phyloP scores from a whole-genome alignment of 352 stramenopile species.

The Globisporangium heterothallicum region DNA sequence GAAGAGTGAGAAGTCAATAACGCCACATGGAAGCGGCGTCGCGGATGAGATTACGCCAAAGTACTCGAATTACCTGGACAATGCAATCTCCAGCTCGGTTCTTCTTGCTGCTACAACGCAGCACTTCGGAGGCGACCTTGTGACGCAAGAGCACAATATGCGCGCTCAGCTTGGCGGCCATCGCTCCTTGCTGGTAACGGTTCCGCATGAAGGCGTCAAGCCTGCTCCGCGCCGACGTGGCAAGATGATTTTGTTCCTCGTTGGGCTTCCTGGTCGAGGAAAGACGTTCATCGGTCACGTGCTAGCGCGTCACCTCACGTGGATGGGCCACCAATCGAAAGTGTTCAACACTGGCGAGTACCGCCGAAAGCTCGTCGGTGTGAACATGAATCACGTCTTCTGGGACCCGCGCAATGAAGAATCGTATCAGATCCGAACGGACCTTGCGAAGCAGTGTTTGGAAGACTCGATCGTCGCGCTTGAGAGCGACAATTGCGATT shows the following conservation, averaged over 20 bases:
- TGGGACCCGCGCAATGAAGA: constrained; percentile 76
- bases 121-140: constrained; percentile 80
- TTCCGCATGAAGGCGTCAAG: constrained; percentile 17
- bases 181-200: constrained; percentile 51
- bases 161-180: constrained; percentile 68
- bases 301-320: constrained; percentile 73
- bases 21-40: constrained; percentile 7
- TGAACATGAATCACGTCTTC: constrained; percentile 72
- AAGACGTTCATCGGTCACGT: constrained; percentile 87
- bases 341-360: constrained; percentile 85
- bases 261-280: constrained; percentile 68
- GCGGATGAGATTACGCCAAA: constrained; percentile 35
- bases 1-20: constrained; percentile 67
- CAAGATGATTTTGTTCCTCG: constrained; percentile 81
- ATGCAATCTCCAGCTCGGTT: constrained; percentile 61
- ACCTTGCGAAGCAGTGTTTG: constrained; percentile 65
- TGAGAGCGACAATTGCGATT: constrained; percentile 66
- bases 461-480: constrained; percentile 65
- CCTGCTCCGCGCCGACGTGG: constrained; percentile 37
- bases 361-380: constrained; percentile 55
- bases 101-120: constrained; percentile 75
- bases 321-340: constrained; percentile 79
- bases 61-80: constrained; percentile 68
- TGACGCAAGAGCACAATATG: constrained; percentile 72
- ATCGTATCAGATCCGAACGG: constrained; percentile 58